Evolutionary conservation across 2,329 filamentous ascomycete genomes (phyloP), one percentile per base, ranked within the genome.

Genomic region (Plectosphaerella cucumerina): DNA sequence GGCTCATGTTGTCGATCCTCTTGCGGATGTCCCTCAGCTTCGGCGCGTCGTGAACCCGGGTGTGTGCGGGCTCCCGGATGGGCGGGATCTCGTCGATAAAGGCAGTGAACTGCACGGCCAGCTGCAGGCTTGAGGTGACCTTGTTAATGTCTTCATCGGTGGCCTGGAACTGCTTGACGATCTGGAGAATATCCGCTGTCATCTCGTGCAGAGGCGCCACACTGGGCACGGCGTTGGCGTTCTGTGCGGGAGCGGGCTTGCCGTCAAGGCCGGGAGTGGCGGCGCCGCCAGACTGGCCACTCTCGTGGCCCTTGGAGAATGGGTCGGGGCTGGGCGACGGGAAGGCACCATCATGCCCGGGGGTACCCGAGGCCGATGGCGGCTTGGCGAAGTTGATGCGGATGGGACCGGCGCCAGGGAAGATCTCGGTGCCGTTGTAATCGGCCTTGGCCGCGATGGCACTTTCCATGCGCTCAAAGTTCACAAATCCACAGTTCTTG

Each of bases 401-500:
- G 52, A 97, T 90, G 15, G 93, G 91, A 1, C 94, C 94, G 52
- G 92, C 92, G 50, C 94, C 94, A 9, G 94, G 94, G 75, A 99
- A 99, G 54, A 99, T 97, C 68, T 99, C 94, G 70, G 96, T 97
- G 62, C 91, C 91, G 62, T 97, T 97, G 70, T 96, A 85, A 64
- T 86, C 81, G 14, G 85, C 85, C 67, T 93, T 95, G 15, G 94
- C 94, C 53, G 90, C 85, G 37, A 97, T 86, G 50, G 94, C 94
- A 65, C 90, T 96, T 58, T 97, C 92, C 26, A 94, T 73, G 53
- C 84, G 86, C 70, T 97, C 91, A 63, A 96, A 99, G 70, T 99
- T 99, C 65, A 99, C 93, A 61, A 99, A 99, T 3, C 93, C 94
- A 66, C 94, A 99, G 70, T 96, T 97, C 78, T 99, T 99, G 76